Percentiles rank a stretch among this genome's conserved stretches.
phyloP scores from a whole-genome alignment of 306 rosid genomes.

The Rosa persica region DNA sequence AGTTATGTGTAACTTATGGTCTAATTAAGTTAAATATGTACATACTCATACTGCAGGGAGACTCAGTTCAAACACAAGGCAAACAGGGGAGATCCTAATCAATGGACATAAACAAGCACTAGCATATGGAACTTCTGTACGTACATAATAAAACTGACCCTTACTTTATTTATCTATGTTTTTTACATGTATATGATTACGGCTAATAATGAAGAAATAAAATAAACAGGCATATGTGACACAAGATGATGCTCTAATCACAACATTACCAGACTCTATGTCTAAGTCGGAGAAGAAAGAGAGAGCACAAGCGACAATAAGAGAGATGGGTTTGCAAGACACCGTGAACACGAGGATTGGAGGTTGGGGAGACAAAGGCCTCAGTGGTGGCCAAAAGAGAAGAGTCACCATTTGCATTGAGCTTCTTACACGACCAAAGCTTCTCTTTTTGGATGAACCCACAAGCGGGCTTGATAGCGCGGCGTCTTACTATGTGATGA shows the following conservation, averaged over 20 bases:
- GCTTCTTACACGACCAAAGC: constrained; percentile 52
- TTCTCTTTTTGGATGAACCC: constrained; percentile 76
- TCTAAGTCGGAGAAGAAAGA: constrained; percentile 51
- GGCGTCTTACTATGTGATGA: constrained; percentile 69
- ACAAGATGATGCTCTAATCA: constrained; percentile 43
- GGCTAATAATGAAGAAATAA: neutral
- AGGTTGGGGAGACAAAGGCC: constrained; percentile 56
- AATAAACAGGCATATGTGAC: constrained; percentile 45
- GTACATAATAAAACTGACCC: neutral
- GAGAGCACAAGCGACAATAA: constrained; percentile 56
- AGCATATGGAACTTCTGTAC: constrained; percentile 49
- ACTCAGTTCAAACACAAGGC: constrained; percentile 33
- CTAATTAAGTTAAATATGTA: neutral
- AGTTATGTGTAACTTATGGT: neutral
- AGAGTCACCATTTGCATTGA: constrained; percentile 74
- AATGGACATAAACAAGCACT: constrained; percentile 38
- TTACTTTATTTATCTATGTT: neutral
- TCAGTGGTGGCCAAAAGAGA: constrained; percentile 72
- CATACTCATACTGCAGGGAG: constrained; percentile 40
- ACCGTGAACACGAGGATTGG: constrained; percentile 63
- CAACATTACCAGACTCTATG: constrained; percentile 57
- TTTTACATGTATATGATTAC: no score
- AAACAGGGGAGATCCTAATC: constrained; percentile 41
- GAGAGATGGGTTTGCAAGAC: constrained; percentile 68
- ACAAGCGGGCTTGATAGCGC: constrained; percentile 82